Base-by-base conservation (phyloP, 2,329 filamentous ascomycete genomes). In the Penicillium sp. region DNA sequence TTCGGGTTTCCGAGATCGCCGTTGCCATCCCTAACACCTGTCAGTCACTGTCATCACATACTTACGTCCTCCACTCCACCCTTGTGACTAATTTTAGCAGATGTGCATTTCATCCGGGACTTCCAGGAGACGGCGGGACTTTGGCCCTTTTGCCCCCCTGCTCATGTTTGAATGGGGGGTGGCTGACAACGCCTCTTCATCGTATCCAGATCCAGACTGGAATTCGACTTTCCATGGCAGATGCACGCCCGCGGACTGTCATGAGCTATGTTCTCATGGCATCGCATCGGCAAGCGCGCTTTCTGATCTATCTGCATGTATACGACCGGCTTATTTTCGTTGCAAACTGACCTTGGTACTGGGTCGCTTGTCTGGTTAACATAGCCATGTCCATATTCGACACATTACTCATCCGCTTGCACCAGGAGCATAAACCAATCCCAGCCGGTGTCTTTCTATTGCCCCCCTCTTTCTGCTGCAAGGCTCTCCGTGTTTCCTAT, bases 171-270 rank as follows among this genome's bases (percentile, higher is more conserved):
- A 44, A 33, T 44, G 48, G 35, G 40, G 35, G 48, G 35, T 50
- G 31, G 46, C 46, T 49, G 46, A 49, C 40, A 18, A 41, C 35
- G 35, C 25, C 35, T 27, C 42, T 27, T n/a, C 29, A 26, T 33
- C 33, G 27, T 31, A 26, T 56, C 49, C 22, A 42, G 26, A 46
- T 40, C 40, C 44, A 23, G 45, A 40, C 47, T 46, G 25, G 31
- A 12, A 37, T 37, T 46, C 29, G 42, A 52, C 46, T 44, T 51
- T 49, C 54, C 49, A 52, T 56, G 54, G 49, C 54, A 51, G 49
- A 9, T 44, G 23, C n/a, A 46, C 37, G 49, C 40, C 26, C 44
- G 44, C 53, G 44, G 53, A 46, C 44, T 12, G 27, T 35, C 15
- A 22, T 26, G 33, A 29, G 26, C 14, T 27, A 14, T 40, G 41